phyloP scores from a whole-genome alignment of 768 basidiomycete species.

The Infundibulicybe gibba region DNA sequence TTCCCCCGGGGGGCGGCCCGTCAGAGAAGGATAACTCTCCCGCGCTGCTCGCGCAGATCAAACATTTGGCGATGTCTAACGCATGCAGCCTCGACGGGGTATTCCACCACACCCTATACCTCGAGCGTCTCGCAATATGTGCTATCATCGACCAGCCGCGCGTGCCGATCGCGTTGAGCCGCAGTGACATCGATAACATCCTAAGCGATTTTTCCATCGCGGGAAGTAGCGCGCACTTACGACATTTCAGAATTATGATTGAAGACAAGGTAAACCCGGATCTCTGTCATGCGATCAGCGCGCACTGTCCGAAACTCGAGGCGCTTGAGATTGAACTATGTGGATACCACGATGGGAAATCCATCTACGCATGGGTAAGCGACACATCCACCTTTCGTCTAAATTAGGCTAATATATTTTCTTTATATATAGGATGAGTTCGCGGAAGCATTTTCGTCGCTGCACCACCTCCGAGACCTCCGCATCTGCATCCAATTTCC shows the following conservation, averaged over 20 bases:
- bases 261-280: conserved; percentile 33
- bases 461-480: conserved; percentile 19
- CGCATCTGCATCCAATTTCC: conserved; percentile 35
- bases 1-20: conserved; percentile 12
- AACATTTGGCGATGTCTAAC: conserved; percentile 32
- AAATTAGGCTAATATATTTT: background rate
- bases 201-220: conserved; percentile 25
- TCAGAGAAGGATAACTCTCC: conserved; percentile 16
- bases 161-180: conserved; percentile 30
- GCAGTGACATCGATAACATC: conserved; percentile 26
- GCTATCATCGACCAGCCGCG: conserved; percentile 33
- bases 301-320: conserved; percentile 31
- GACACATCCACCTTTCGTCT: background rate
- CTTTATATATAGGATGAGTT: conserved; percentile 25
- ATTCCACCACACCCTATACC: conserved; percentile 21
- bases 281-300: conserved; percentile 25
- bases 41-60: conserved; percentile 24
- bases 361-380: conserved; percentile 35
- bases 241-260: conserved; percentile 32
- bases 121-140: conserved; percentile 30
- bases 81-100: conserved; percentile 26
- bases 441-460: conserved; percentile 23
- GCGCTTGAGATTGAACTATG: conserved; percentile 38
- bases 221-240: conserved; percentile 11
- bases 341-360: conserved; percentile 36